A percentile compares a stretch with the other conserved stretches of the same genome.
Conservation (phyloP, 2,329 filamentous ascomycete species). For the Ophiocordyceps sinensis region DNA sequence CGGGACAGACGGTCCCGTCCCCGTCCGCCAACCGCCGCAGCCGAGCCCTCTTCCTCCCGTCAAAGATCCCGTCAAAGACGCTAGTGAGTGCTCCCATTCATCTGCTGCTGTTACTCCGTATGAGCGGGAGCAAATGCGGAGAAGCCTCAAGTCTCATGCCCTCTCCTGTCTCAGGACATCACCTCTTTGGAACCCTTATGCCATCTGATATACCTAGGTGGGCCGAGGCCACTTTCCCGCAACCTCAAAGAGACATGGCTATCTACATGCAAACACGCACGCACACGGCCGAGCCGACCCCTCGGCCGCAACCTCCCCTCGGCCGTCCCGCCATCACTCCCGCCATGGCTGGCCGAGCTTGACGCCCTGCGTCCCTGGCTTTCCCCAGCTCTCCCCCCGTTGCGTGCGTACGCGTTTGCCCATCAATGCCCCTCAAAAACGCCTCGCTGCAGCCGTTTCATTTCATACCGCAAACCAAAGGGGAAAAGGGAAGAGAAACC, state of each 20-base stretch:
- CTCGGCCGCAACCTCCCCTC: not conserved
- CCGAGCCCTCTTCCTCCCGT: too few relatives aligned
- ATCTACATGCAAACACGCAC: not conserved
- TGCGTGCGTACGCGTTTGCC: not conserved
- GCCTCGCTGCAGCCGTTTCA: slow-evolving; percentile 10
- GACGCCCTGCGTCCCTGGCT: not conserved
- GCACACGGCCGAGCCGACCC: not conserved
- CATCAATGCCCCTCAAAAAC: slow-evolving; percentile 3
- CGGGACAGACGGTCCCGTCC: too few relatives aligned
- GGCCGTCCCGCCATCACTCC: not conserved
- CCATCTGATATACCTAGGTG: too few relatives aligned
- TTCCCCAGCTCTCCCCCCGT: not conserved
- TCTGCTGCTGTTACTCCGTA: too few relatives aligned
- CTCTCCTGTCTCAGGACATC: too few relatives aligned
- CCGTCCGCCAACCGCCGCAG: too few relatives aligned
- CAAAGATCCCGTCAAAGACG: too few relatives aligned
- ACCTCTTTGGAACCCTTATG: too few relatives aligned
- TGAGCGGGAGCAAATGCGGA: too few relatives aligned
- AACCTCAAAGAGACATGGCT: not conserved
- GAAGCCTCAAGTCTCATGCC: too few relatives aligned
- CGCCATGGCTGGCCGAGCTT: not conserved
- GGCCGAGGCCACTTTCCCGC: too few relatives aligned
- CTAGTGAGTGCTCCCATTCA: too few relatives aligned
- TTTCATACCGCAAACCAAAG: slow-evolving; percentile 1
- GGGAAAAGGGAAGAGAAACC: not conserved